Conservation (phyloP, 805 yeast genomes). For the Candida oleophila region DNA sequence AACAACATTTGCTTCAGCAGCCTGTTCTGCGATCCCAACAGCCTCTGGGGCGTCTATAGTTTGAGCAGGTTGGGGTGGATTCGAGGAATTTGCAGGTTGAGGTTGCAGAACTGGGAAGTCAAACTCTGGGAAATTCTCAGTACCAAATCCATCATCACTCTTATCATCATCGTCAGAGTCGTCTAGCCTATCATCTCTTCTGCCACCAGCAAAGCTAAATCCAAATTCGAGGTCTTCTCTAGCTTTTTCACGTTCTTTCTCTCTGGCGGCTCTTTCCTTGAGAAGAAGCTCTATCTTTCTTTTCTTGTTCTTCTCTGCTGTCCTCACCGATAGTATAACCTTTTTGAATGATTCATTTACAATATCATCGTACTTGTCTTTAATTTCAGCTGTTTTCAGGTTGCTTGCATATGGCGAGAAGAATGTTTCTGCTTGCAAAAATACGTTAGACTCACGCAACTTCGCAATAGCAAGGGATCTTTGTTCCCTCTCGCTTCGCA, state of each 20-base stretch:
- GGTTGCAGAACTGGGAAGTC: slow-evolving; percentile 4
- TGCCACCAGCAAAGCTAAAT: slow-evolving; percentile 10
- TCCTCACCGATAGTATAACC: slow-evolving; percentile 32
- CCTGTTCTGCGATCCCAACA: not conserved
- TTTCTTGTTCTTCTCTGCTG: slow-evolving; percentile 29
- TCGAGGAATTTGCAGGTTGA: not conserved
- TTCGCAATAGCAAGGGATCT: slow-evolving; percentile 16
- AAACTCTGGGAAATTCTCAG: slow-evolving; percentile 8
- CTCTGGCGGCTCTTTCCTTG: slow-evolving; percentile 21
- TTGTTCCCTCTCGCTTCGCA: slow-evolving; percentile 29
- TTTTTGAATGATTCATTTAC: slow-evolving; percentile 28
- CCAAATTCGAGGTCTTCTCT: slow-evolving; percentile 13
- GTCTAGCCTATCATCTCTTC: slow-evolving; percentile 9
- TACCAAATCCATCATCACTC: slow-evolving; percentile 5
- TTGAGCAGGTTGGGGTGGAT: not conserved
- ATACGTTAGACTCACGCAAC: slow-evolving; percentile 27
- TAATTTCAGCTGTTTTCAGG: slow-evolving; percentile 20
- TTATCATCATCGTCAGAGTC: slow-evolving; percentile 16
- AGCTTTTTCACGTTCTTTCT: slow-evolving; percentile 19
- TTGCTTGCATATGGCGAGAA: slow-evolving; percentile 36
- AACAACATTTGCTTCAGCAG: not conserved
- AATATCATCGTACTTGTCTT: slow-evolving; percentile 17
- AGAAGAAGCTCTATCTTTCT: slow-evolving; percentile 20
- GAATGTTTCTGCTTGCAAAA: slow-evolving; percentile 36
- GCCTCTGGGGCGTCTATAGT: not conserved